Conservation (phyloP, 176 grass and related monocot genomes). For the Canna indica region DNA sequence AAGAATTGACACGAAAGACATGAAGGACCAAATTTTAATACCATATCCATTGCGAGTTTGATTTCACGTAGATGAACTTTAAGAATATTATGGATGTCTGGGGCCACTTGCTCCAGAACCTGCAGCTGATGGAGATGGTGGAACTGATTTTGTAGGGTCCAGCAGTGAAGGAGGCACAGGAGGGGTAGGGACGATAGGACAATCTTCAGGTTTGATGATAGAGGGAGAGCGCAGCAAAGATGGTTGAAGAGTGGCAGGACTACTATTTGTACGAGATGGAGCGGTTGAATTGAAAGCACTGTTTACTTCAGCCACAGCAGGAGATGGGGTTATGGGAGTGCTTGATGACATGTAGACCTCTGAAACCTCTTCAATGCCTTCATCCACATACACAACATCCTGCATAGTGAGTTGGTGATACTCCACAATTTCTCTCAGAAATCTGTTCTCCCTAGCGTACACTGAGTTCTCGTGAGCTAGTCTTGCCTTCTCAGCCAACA, state of each 20-base stretch:
- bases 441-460: slow-evolving; percentile 93
- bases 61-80: no score
- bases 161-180: slow-evolving; percentile 12
- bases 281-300: slow-evolving; percentile 8
- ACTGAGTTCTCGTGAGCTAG: slow-evolving; percentile 85
- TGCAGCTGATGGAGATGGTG: background rate
- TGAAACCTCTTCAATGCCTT: slow-evolving; percentile 88
- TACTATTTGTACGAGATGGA: slow-evolving; percentile 21
- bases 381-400: slow-evolving; percentile 88
- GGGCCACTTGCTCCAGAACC: background rate
- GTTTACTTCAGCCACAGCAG: slow-evolving; percentile 5
- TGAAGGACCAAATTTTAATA: no score
- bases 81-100: background rate
- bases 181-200: slow-evolving; percentile 32
- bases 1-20: no score
- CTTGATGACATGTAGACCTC: slow-evolving; percentile 77
- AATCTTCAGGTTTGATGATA: slow-evolving; percentile 37
- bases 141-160: slow-evolving; percentile 3
- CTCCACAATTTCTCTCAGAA: slow-evolving; percentile 89
- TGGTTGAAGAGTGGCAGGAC: slow-evolving; percentile 16
- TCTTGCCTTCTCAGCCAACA: slow-evolving; percentile 79
- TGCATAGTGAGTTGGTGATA: slow-evolving; percentile 99
- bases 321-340: slow-evolving; percentile 24
- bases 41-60: no score
- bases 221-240: slow-evolving; percentile 21